Percentiles rank a stretch among this genome's conserved stretches.
Conservation (phyloP, 2,329 filamentous ascomycete species). For the Cladosporium sp. region DNA sequence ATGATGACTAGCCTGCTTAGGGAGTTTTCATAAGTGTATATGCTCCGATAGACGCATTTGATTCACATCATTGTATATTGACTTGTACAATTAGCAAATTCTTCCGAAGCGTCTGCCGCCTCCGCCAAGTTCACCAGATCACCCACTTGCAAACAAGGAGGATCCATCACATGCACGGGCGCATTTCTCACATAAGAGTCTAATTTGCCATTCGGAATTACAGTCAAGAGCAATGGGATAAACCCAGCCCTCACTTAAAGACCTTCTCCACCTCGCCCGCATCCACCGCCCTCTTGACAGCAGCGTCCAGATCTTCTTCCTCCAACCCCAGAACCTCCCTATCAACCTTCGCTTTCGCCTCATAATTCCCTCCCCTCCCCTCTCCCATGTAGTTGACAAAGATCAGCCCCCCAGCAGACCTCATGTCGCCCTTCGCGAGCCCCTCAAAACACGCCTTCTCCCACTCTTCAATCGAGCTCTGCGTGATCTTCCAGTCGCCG, state of each 20-base stretch:
- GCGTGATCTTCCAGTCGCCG: constrained; percentile 31
- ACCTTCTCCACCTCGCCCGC: constrained; percentile 1
- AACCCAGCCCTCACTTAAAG: not conserved
- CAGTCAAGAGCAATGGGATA: no score
- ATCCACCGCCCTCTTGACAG: constrained; percentile 27
- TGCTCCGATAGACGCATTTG: no score
- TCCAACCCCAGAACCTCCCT: constrained; percentile 36
- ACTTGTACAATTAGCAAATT: no score
- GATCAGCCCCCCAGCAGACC: constrained; percentile 28
- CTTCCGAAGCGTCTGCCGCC: no score
- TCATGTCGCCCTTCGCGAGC: constrained; percentile 38
- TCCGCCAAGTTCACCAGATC: no score
- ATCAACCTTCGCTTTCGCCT: constrained; percentile 26
- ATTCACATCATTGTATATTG: no score
- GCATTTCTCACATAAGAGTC: no score
- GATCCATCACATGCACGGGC: no score
- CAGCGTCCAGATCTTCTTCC: constrained; percentile 33
- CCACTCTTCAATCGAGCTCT: constrained; percentile 33
- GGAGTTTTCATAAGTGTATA: not conserved
- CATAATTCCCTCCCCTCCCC: constrained; percentile 20
- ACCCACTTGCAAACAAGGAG: no score
- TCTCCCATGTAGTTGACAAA: constrained; percentile 19
- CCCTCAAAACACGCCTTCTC: constrained; percentile 42
- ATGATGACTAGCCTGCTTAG: constrained; percentile 63
- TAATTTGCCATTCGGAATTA: no score